A percentile compares a stretch with the other conserved stretches of the same genome.
phyloP scores from a whole-genome alignment of 2,329 filamentous ascomycete genomes.

The Botrytis elliptica region DNA sequence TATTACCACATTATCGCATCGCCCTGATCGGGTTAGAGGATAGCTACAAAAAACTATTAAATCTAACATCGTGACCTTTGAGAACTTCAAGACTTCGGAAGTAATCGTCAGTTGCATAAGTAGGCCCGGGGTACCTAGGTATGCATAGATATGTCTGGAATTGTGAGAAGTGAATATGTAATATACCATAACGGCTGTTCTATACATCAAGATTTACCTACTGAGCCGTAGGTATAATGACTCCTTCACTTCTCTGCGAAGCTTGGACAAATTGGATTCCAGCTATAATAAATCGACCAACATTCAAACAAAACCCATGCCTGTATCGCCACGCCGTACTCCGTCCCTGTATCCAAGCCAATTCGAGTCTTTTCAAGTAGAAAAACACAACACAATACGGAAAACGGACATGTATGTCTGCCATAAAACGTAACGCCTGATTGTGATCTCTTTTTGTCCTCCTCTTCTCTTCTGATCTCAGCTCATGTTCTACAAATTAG shows the following conservation, averaged over 20 bases:
- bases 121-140: background rate
- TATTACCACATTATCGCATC: background rate
- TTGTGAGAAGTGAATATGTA: background rate
- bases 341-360: background rate
- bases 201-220: background rate
- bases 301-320: background rate
- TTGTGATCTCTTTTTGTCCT: background rate
- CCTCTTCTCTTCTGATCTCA: background rate
- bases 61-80: no score
- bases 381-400: background rate
- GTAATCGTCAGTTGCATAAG: background rate
- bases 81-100: background rate
- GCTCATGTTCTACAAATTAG: background rate
- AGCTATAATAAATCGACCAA: background rate
- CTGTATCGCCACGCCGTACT: slow-evolving; percentile 5
- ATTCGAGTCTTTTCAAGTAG: background rate
- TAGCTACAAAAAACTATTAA: background rate
- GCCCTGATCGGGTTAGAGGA: background rate
- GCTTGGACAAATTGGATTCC: background rate
- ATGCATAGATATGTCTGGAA: background rate
- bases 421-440: background rate
- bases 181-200: background rate
- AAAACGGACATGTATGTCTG: background rate
- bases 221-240: background rate
- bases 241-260: background rate